Conservation (phyloP, 768 basidiomycete genomes). For the Auricularia auricula-judae region DNA sequence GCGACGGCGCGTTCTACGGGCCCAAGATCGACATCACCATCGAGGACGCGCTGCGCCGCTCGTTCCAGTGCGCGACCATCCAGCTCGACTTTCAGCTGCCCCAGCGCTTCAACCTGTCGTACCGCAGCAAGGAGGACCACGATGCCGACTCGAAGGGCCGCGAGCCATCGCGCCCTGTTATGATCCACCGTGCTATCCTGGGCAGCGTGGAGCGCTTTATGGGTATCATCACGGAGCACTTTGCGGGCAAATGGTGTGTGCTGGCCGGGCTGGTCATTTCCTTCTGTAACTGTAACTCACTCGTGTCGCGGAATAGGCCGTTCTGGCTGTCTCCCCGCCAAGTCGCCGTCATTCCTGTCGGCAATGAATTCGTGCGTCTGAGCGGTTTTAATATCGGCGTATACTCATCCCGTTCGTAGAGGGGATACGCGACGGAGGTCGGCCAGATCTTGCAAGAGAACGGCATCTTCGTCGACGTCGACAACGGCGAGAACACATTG, state of each 20-base stretch:
- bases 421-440: conserved; percentile 82
- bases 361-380: conserved; percentile 62
- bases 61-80: conserved; percentile 98
- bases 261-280: too few species aligned
- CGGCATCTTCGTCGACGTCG: conserved; percentile 84
- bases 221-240: conserved; percentile 94
- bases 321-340: conserved; percentile 99
- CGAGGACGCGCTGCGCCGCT: conserved; percentile 80
- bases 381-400: background rate
- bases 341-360: conserved; percentile 88
- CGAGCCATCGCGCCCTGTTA: conserved; percentile 72
- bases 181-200: conserved; percentile 94
- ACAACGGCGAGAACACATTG: conserved; percentile 84
- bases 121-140: conserved; percentile 67
- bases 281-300: too few species aligned
- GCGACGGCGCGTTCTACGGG: conserved; percentile 98
- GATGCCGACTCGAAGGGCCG: conserved; percentile 33
- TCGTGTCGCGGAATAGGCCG: conserved; percentile 32
- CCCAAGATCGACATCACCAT: conserved; percentile 99
- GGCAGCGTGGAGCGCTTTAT: conserved; percentile 94
- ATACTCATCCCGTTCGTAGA: conserved; percentile 32
- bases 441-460: conserved; percentile 50
- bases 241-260: conserved; percentile 81
- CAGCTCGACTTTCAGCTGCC: conserved; percentile 99
- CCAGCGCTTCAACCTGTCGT: conserved; percentile 89